Evolutionary conservation across 306 rosid genomes (phyloP), one percentile per base, ranked within the genome.

Genomic region (Pterocarpus santalinus): DNA sequence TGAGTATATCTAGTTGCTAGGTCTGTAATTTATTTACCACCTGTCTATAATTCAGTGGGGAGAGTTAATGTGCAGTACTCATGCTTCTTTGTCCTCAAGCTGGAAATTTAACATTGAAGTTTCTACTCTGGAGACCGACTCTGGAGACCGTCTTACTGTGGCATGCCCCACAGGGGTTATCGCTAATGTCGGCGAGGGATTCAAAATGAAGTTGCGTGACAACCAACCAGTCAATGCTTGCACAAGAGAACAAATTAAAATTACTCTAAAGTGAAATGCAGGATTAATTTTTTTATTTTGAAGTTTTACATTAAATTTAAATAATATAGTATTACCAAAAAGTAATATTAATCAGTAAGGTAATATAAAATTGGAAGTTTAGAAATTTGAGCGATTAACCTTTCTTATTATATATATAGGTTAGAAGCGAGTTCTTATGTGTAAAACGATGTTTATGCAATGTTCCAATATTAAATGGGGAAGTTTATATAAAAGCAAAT

Each of bases 1-100:
- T 72, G 61, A 55, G 56, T 80, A 82, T 84, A 77, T 82, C 85
- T 84, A 79, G 80, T 84, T 58, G 38, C 13, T 80, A 69, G 84
- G 71, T 78, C 75, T 72, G 75, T 75, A 72, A 36, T 68, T 35
- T 80, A 65, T 32, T 84, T 75, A 60, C 17, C 79, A 63, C 47
- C 30, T 84, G 94, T 89, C 81, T 34, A 90, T 85, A 89, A 81
- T 82, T 88, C 80, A 82, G 75, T 82, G 75, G 81, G 65, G 76
- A 83, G 66, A 82, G 85, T 86, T 80, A 84, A 72, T 61, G 76
- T 72, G 77, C 70, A 69, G 58, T 69, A 46, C 66, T 55, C 65
- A 55, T 75, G 22, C 17, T 80, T 55, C 7, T 17, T 10, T 71
- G 14, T 65, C 77, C 52, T 72, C 58, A 44, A 64, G 38, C 46